Evolutionary conservation across 192 early-diverging fungal genomes (phyloP).

Genomic region (Coemansia interrupta): DNA sequence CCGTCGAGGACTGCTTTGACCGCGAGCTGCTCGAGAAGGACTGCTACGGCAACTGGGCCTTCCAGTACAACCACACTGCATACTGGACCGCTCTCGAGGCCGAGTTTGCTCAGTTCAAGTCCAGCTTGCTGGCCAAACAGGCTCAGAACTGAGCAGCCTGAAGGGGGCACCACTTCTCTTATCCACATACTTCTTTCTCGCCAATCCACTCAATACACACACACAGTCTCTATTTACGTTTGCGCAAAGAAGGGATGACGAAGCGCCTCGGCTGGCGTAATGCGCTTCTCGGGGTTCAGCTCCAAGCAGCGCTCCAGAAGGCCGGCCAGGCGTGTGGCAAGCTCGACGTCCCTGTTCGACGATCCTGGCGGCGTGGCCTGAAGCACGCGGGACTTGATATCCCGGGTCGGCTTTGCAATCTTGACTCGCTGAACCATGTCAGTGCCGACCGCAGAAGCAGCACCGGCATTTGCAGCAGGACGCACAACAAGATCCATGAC

Average conservation of each 20-base stretch:
- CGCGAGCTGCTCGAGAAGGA: constrained; percentile 56
- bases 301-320: constrained; percentile 81
- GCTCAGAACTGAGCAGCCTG: background rate
- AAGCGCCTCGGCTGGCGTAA: constrained; percentile 82
- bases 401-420: constrained; percentile 64
- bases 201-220: background rate
- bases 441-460: constrained; percentile 55
- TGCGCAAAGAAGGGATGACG: constrained; percentile 76
- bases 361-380: constrained; percentile 52
- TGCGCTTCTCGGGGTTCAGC: constrained; percentile 84
- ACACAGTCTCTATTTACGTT: background rate
- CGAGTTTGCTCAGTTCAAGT: constrained; percentile 46
- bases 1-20: constrained; percentile 40
- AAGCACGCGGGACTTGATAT: constrained; percentile 68
- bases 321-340: constrained; percentile 70
- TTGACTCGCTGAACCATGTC: constrained; percentile 67
- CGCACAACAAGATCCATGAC: constrained; percentile 40
- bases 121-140: constrained; percentile 16
- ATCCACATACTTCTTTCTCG: background rate
- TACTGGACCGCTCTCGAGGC: constrained; percentile 63
- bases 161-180: background rate
- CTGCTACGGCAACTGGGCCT: constrained; percentile 71
- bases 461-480: constrained; percentile 4
- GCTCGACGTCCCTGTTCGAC: constrained; percentile 28
- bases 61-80: constrained; percentile 61